A percentile compares a stretch with the other conserved stretches of the same genome.
These are phyloP conservation scores for Astrocystis sublimbata DNA, from an alignment of 495 filamentous ascomycete species.

Conservation along the genomic window DNA sequence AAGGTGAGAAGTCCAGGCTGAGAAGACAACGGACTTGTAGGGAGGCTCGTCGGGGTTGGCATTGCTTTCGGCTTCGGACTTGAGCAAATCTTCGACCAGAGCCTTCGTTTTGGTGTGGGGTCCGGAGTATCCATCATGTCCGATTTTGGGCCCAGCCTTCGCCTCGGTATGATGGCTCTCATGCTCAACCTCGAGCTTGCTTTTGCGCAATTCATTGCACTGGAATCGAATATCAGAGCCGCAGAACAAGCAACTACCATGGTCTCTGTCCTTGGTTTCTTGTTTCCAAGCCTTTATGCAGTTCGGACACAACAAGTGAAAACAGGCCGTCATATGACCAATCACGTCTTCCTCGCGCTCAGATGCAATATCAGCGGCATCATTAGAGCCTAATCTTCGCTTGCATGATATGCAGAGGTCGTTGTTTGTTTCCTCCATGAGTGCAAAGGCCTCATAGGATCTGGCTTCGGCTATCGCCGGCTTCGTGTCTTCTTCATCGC, in stretches of 20 bases:
- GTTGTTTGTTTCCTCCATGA: slow-evolving; percentile 75
- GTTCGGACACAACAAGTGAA: slow-evolving; percentile 73
- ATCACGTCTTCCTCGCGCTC: slow-evolving; percentile 65
- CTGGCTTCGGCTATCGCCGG: slow-evolving; percentile 59
- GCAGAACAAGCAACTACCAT: slow-evolving; percentile 63
- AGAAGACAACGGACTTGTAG: slow-evolving; percentile 90
- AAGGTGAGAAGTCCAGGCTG: slow-evolving; percentile 88
- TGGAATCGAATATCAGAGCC: slow-evolving; percentile 56
- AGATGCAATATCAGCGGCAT: slow-evolving; percentile 52
- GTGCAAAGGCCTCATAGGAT: slow-evolving; percentile 76
- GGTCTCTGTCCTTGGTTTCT: slow-evolving; percentile 37
- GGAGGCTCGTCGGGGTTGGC: slow-evolving; percentile 60
- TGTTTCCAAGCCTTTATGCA: slow-evolving; percentile 62
- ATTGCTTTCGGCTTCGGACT: slow-evolving; percentile 60
- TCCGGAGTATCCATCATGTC: slow-evolving; percentile 78
- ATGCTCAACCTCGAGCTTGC: slow-evolving; percentile 60
- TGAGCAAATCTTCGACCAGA: slow-evolving; percentile 66
- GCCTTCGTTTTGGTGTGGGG: slow-evolving; percentile 90
- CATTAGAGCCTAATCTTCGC: slow-evolving; percentile 57
- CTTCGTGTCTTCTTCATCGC: slow-evolving; percentile 61
- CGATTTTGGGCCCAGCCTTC: slow-evolving; percentile 61
- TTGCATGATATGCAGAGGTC: slow-evolving; percentile 71
- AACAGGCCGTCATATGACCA: slow-evolving; percentile 79
- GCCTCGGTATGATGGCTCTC: slow-evolving; percentile 48
- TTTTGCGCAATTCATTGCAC: slow-evolving; percentile 67